Conservation (phyloP, 768 basidiomycete genomes). For the Auriculariales sp. region DNA sequence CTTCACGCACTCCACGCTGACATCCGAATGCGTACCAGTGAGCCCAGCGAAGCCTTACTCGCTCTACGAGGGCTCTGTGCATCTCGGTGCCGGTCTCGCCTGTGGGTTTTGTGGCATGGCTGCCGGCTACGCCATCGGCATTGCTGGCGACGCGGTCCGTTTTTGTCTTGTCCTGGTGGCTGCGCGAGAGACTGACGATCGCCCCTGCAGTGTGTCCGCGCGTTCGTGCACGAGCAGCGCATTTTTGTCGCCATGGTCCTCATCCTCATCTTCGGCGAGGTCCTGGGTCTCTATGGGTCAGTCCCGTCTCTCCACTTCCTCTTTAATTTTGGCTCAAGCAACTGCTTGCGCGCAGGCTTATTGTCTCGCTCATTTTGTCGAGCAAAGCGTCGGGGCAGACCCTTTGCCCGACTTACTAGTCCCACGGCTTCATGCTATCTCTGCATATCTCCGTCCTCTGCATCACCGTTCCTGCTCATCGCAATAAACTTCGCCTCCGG, state of each 20-base stretch:
- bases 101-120: conserved; percentile 86
- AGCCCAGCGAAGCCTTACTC: conserved; percentile 53
- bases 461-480: no score
- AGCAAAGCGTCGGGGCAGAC: no score
- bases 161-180: background rate
- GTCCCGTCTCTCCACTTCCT: background rate
- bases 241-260: conserved; percentile 95
- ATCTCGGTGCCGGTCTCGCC: conserved; percentile 82
- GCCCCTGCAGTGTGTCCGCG: conserved; percentile 60
- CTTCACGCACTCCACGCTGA: background rate
- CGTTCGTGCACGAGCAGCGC: conserved; percentile 79
- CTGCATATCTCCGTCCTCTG: no score
- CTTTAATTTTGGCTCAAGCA: conserved; percentile 4
- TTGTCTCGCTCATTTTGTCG: background rate
- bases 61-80: conserved; percentile 76
- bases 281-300: conserved; percentile 76
- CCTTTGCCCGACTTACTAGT: no score
- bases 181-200: background rate
- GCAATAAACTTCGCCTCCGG: no score
- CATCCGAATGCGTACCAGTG: conserved; percentile 27
- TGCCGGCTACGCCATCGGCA: conserved; percentile 89
- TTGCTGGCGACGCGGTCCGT: conserved; percentile 84
- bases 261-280: conserved; percentile 86
- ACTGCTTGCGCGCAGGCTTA: background rate
- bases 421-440: no score